These are phyloP conservation scores for Ordospora pajunii DNA, from an alignment of 371 early-diverging fungal species.

Conservation along the genomic window DNA sequence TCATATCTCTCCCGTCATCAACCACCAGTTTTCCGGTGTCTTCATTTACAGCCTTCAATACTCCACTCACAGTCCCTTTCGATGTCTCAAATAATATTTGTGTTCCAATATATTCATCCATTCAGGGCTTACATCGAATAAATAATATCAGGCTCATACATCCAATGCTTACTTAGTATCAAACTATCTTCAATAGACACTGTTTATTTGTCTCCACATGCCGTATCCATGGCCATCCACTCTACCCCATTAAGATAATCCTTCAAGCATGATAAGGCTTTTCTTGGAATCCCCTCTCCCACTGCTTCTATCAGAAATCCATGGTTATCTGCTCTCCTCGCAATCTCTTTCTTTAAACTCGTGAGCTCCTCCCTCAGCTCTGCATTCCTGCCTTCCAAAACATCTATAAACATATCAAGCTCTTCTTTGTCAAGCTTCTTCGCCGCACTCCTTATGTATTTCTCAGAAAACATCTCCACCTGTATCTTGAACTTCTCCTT, in stretches of 20 bases:
- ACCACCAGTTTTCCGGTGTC: background rate
- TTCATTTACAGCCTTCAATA: background rate
- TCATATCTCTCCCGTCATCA: background rate
- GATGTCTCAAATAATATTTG: background rate
- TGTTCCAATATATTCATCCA: slow-evolving; percentile 7
- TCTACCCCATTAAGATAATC: no score
- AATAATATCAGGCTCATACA: no score
- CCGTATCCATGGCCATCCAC: no score
- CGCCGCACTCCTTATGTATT: background rate
- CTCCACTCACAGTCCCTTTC: background rate
- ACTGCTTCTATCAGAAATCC: background rate
- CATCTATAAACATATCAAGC: slow-evolving; percentile 9
- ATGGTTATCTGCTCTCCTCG: background rate
- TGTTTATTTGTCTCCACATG: no score
- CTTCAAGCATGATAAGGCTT: no score
- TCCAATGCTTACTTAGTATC: no score
- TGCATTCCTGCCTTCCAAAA: background rate
- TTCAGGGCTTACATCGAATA: background rate
- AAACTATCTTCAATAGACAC: no score
- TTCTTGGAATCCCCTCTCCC: background rate
- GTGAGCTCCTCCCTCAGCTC: background rate
- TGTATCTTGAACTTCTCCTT: background rate
- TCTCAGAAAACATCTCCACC: background rate
- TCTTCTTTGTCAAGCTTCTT: slow-evolving; percentile 1
- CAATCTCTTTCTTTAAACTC: background rate